Percentiles rank a stretch among this genome's conserved stretches.
These are phyloP conservation scores for Colletotrichum viniferum DNA, from an alignment of 2,329 filamentous ascomycete genomes.

Conservation along the genomic window DNA sequence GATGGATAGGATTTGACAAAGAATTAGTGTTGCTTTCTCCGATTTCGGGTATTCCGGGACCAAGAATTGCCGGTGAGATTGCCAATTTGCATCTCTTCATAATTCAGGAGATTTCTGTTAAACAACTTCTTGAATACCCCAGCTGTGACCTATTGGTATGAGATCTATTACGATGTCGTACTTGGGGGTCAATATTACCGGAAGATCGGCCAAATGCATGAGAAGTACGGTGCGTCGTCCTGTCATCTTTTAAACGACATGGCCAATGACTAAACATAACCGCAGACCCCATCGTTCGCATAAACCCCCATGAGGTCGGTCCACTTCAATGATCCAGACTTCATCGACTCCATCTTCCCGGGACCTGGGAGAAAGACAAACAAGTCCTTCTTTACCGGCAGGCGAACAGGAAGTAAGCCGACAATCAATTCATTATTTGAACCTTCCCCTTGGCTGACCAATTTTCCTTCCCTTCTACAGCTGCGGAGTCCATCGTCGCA, in stretches of 20 bases:
- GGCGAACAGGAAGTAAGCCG: neutral
- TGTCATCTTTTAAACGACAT: neutral
- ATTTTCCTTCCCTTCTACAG: slow-evolving; percentile 33
- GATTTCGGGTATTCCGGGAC: neutral
- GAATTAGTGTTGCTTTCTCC: neutral
- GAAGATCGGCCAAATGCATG: neutral
- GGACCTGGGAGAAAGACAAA: slow-evolving; percentile 23
- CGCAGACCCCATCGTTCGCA: neutral
- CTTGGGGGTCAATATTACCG: neutral
- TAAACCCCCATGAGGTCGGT: neutral
- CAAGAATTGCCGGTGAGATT: neutral
- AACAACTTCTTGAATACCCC: neutral
- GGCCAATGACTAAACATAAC: neutral
- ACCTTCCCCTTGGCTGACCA: neutral
- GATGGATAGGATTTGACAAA: too few species aligned
- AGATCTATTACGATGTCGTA: neutral
- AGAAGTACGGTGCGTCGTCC: neutral
- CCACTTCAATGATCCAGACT: neutral
- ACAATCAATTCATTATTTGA: neutral
- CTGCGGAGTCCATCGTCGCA: slow-evolving; percentile 26
- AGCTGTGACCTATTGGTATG: neutral
- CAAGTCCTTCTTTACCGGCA: slow-evolving; percentile 38
- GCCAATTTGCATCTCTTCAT: neutral
- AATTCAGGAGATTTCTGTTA: neutral
- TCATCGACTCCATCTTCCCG: slow-evolving; percentile 28